Base-by-base conservation (phyloP, 192 early-diverging fungal species). In the Mortierella claussenii region DNA sequence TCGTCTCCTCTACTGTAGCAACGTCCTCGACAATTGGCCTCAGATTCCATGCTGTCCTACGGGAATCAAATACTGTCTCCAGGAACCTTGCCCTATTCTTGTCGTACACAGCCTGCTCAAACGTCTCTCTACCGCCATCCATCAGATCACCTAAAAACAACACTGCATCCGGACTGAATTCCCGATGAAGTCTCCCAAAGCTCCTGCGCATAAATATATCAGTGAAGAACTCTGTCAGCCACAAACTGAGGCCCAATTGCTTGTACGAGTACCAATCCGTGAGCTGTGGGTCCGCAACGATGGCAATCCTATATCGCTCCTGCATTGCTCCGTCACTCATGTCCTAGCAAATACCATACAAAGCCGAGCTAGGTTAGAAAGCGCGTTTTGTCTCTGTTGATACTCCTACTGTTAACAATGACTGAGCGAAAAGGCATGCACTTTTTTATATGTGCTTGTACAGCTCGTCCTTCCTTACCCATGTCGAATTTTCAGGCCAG, bases 281-380 rank as follows among this genome's bases (percentile, higher is more conserved):
- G 32, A 98, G 86, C 67, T 98, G 97, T 40, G 97, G 95, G 75
- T 98, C 95, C 0, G 92, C 91, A 45, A 98, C 82, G 5, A 98
- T 64, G 13, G 89, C 88, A n/a, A 95, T 65, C 37, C 69, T 75
- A 43, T 76, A 79, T 30, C 60, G 51, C 6, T 56, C 47, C 20
- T 37, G 47, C 17, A 31, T 24, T 6, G 23, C 20, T 20, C 18
- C 37, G 13, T 52, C 46, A 4, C n/a, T 46, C 21, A 7, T 46
- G 21, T 21, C 8, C 8, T 15, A 46, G n/a, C 21, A 5, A 15
- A 20, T 7, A 13, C 6, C 15, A 46, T 4, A 5, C 5, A 46
- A 11, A 20, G 17, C 4, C 15, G n/a, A 20, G 45, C 21, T 46
- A 46, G 45, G 45, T n/a, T n/a, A n/a, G n/a, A n/a, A n/a, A n/a